Evolutionary conservation across 768 basidiomycete species (phyloP), one percentile per base, ranked within the genome.

Genomic region (Rhizopogon sp.): DNA sequence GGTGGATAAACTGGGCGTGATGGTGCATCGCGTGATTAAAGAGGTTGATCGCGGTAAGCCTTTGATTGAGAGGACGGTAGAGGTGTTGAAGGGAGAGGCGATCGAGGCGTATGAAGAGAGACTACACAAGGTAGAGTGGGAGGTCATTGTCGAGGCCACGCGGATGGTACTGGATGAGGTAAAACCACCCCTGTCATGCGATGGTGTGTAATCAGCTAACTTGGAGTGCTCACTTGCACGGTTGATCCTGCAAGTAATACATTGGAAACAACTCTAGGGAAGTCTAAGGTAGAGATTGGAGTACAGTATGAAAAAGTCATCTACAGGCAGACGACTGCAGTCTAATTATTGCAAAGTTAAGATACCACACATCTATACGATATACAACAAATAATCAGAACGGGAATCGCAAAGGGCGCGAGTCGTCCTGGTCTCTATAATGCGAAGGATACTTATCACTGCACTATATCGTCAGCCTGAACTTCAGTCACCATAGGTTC

Each of bases 1-100:
- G 66, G 86, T 95, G 45, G 74, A 76, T 33, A 76, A 79, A 55
- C 84, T 88, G 0, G 95, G 97, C 0, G 85, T 82, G 1, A 98
- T 98, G 96, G 86, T 98, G 0, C 97, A 99, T 70, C 80, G 86
- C 25, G 97, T 98, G 13, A 84, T 98, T 37, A 86, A 84, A 59
- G 90, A 95, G 64, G 94, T 99, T 29, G 97, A 99, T 71, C 83
- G 85, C 6, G 97, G 97, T 0, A 85, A 91, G 61, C 93, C 96
- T 0, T 61, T 99, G 39, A 69, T 98, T 28, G 88, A 95, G 45
- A 74, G 82, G 55, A 84, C 93, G 66, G 81, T 98, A 2, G 79
- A 81, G 60, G 84, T 95, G 52, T 70, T 73, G 58, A 71, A 83
- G 55, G 93, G 82, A 6, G 95, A 98, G 60, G 67, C 80, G 5